Evolutionary conservation across 2,329 filamentous ascomycete genomes (phyloP), one percentile per base, ranked within the genome.

Genomic region (Pestalotiopsis sp.): DNA sequence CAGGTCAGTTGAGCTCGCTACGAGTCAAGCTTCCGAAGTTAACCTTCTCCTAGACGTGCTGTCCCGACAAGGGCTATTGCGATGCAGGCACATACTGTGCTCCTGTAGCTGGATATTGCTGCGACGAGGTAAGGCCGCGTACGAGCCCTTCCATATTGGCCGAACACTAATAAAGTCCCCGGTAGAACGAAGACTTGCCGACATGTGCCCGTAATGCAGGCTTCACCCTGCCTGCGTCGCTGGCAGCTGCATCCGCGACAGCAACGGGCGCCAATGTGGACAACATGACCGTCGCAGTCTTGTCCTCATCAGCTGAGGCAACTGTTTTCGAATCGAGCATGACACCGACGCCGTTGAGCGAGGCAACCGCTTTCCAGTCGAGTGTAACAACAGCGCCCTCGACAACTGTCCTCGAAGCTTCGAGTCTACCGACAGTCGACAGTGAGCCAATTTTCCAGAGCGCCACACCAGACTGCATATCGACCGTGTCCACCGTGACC

Each of bases 51-150:
- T 56, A 82, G 80, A 75, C 78, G 38, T 82, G 80, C 66, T 82
- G 80, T 66, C 49, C 68, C 9, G 80, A 82, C 56, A 74, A 73
- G 45, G 79, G 79, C 2, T 81, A 77, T 72, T 82, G 80, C 68
- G 74, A 75, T 2, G 67, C 68, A 11, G 80, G 79, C 6, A 77
- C 76, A 39, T 80, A 78, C 70, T 82, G 80, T 65, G 80, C 80
- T 6, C 80, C 80, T 0, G 77, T 81, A 5, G 74, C 77, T 2
- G 80, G 79, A 3, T 81, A 77, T 69, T 82, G 81, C 67, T 82
- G 81, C 67, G 66, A 75, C 4, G 77, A 81, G 62, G 80, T 81
- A 76, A 45, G 77, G 68, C 17, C n/a, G 45, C 14, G 6, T 58
- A 20, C 52, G 9, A 63, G 49, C 59, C 23, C 39, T 49, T 45